These are phyloP conservation scores for Alternaria conjuncta DNA, from an alignment of 2,329 filamentous ascomycete genomes.

Conservation along the genomic window DNA sequence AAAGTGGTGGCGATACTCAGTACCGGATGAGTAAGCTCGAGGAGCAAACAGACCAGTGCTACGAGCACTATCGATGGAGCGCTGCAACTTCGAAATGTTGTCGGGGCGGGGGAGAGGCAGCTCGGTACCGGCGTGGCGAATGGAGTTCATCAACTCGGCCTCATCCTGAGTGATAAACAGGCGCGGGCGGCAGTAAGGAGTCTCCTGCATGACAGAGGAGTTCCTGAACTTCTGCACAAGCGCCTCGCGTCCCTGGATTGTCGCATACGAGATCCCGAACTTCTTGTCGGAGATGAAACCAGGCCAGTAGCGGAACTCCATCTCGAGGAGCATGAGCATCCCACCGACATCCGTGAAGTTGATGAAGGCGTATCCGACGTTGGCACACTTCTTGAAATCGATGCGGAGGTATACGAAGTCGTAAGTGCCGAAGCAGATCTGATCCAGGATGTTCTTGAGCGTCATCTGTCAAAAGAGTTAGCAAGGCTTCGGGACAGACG, in stretches of 20 bases:
- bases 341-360: conserved; percentile 78
- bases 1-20: conserved; percentile 76
- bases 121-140: conserved; percentile 68
- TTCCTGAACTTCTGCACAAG: conserved; percentile 96
- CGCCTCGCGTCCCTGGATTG: conserved; percentile 90
- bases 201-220: conserved; percentile 92
- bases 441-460: conserved; percentile 79
- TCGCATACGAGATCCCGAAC: conserved; percentile 94
- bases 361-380: conserved; percentile 96
- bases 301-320: conserved; percentile 63
- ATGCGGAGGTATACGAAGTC: conserved; percentile 97
- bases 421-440: conserved; percentile 80
- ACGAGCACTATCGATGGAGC: conserved; percentile 85
- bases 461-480: conserved; percentile 31
- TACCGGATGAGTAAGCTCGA: conserved; percentile 73
- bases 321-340: conserved; percentile 39
- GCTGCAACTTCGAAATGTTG: conserved; percentile 85
- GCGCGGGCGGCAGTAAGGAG: conserved; percentile 80
- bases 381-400: conserved; percentile 59
- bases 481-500: not conserved
- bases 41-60: conserved; percentile 87
- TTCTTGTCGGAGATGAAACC: conserved; percentile 84
- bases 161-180: conserved; percentile 59
- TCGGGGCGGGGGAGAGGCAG: conserved; percentile 79
- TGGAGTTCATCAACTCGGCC: conserved; percentile 48